Conservation (phyloP, 495 filamentous ascomycete genomes). For the Penicillium alfredii region DNA sequence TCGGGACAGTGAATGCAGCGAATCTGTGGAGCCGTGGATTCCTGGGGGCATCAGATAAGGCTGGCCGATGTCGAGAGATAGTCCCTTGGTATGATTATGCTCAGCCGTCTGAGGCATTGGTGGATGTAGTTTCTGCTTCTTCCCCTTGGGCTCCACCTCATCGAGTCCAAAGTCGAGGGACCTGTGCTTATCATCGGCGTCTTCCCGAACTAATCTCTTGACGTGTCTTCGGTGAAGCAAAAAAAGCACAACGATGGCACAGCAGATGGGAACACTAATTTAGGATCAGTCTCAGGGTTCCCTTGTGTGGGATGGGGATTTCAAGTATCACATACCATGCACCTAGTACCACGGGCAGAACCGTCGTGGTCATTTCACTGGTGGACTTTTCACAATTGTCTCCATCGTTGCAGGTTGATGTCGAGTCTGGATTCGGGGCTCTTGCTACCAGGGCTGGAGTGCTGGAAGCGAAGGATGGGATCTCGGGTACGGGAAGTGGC, state of each 20-base stretch:
- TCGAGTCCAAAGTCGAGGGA: slow-evolving; percentile 91
- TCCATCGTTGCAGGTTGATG: slow-evolving; percentile 4
- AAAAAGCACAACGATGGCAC: slow-evolving; percentile 61
- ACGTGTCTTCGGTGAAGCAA: slow-evolving; percentile 73
- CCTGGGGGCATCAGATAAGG: slow-evolving; percentile 88
- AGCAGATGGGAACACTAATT: slow-evolving; percentile 66
- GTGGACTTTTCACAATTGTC: slow-evolving; percentile 36
- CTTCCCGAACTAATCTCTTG: slow-evolving; percentile 68
- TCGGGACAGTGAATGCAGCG: slow-evolving; percentile 75
- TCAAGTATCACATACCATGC: slow-evolving; percentile 60
- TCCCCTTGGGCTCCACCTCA: slow-evolving; percentile 32
- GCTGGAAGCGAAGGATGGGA: slow-evolving; percentile 5
- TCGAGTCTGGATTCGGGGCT: slow-evolving; percentile 17
- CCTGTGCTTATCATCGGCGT: slow-evolving; percentile 80
- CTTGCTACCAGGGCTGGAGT: slow-evolving; percentile 26
- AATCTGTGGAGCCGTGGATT: slow-evolving; percentile 72
- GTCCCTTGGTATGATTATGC: slow-evolving; percentile 54
- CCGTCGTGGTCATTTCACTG: slow-evolving; percentile 50
- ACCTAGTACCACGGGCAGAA: slow-evolving; percentile 72
- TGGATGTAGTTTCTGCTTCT: slow-evolving; percentile 38
- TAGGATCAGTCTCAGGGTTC: slow-evolving; percentile 20
- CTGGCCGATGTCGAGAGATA: slow-evolving; percentile 70
- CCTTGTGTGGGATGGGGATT: slow-evolving; percentile 1
- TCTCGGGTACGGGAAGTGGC: slow-evolving; percentile 17
- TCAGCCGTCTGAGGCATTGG: slow-evolving; percentile 22